Evolutionary conservation across 169 alveolate genomes (phyloP), one percentile per base, ranked within the genome.

Genomic region (Plasmodium falciparum): DNA sequence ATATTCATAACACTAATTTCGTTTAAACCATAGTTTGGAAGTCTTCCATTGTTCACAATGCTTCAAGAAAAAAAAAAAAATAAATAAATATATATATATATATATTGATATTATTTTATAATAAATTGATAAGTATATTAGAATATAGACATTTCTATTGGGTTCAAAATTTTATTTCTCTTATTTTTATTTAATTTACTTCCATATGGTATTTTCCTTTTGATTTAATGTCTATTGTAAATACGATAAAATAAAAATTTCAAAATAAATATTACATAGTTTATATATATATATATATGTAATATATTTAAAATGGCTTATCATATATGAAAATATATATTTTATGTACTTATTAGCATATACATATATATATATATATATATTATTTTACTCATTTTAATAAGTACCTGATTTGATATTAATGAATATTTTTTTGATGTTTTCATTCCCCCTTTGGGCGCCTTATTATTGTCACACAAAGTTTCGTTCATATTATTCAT

Each of bases 11-110:
- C 63, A 6, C 88, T 71, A 22, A 85, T 63, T 70, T 85, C 92
- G 24, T 85, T 85, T n/a, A 85, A 43, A 0, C 88, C 92, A 39
- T 85, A 74, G 72, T 85, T 59, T 24, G 92, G 92, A 20, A 85
- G 56, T 13, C 61, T 7, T n/a, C 88, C 67, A 33, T 58, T n/a
- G 54, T 43, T 72, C 13, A 85, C 39, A 29, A 85, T 71, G 26
- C 92, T 85, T 33, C 62, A 52, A 85, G 29, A 76, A 76, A 74
- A 74, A 45, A 45, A 20, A 59, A 74, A 74, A 20, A 22, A 17
- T 7, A 24, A 17, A 20, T 1, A 9, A 20, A 22, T 5, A 45
- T 33, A 9, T 39, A 43, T 4, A 13, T 29, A 39, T 39, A 5
- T 39, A 39, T 39, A 39, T 5, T 39, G 2, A 5, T 39, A 39